Evolutionary conservation across 768 basidiomycete species (phyloP).

Genomic region (Lentinula raphanica): DNA sequence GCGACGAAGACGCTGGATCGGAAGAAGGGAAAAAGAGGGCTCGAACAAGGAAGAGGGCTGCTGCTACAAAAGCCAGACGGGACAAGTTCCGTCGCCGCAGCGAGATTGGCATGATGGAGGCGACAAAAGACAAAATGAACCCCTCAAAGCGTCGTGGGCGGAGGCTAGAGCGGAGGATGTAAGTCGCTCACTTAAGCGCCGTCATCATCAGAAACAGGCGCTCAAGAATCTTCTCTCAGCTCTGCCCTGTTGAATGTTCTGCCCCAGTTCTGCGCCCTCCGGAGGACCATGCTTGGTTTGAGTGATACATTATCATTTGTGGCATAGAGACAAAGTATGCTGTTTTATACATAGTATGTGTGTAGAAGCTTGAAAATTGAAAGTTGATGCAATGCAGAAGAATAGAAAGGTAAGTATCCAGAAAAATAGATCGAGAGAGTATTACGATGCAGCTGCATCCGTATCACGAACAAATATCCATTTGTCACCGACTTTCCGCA

Average conservation of each 20-base stretch:
- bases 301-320: too few relatives aligned
- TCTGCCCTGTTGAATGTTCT: too few relatives aligned
- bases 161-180: background rate
- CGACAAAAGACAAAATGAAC: background rate
- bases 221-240: too few relatives aligned
- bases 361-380: background rate
- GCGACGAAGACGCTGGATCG: constrained; percentile 18
- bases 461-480: constrained; percentile 8
- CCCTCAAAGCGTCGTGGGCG: background rate
- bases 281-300: too few relatives aligned
- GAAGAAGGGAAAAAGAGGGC: constrained; percentile 23
- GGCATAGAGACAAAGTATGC: too few relatives aligned
- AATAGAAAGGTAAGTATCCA: background rate
- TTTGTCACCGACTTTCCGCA: constrained; percentile 4
- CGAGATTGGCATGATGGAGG: constrained; percentile 30
- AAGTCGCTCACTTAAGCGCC: background rate
- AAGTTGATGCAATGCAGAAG: background rate
- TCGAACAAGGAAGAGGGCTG: constrained; percentile 30
- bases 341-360: too few relatives aligned
- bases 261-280: too few relatives aligned
- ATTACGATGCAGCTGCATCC: background rate
- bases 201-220: background rate
- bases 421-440: background rate
- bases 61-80: constrained; percentile 33
- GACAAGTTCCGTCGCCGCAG: constrained; percentile 47